Evolutionary conservation across 352 stramenopile genomes (phyloP).

Genomic region (Phytophthora syringae): DNA sequence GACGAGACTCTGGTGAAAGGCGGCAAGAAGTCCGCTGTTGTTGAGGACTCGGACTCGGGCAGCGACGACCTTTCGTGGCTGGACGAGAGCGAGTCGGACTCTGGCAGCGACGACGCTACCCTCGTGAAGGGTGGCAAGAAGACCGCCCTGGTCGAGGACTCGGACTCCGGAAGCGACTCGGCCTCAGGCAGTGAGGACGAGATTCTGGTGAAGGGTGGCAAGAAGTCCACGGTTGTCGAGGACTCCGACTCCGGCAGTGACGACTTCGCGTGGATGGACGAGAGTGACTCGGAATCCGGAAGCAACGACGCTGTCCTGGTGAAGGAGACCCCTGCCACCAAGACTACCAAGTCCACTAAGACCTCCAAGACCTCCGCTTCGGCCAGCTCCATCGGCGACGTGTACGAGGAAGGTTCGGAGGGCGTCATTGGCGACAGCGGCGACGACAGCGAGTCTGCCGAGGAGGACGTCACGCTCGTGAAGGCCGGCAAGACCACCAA

Average conservation of each 20-base stretch:
- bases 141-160: neutral
- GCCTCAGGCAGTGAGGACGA: neutral
- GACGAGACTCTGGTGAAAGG: too few species aligned
- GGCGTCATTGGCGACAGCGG: constrained; percentile 18
- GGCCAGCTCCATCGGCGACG: neutral
- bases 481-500: constrained; percentile 18
- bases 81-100: neutral
- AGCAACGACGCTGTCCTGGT: constrained; percentile 9
- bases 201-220: neutral
- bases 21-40: neutral
- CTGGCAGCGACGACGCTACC: neutral
- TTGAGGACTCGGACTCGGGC: neutral
- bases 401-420: constrained; percentile 29
- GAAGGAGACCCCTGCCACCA: constrained; percentile 16
- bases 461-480: constrained; percentile 22
- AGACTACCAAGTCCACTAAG: constrained; percentile 9
- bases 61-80: neutral
- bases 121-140: constrained; percentile 8
- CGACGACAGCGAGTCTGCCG: constrained; percentile 14
- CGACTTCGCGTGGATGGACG: neutral
- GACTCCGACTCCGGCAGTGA: neutral
- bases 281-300: neutral
- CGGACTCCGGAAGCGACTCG: neutral
- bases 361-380: constrained; percentile 11
- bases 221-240: neutral